Percentiles rank a stretch among this genome's conserved stretches.
These are phyloP conservation scores for Sporothrix pseudoabietina DNA, from an alignment of 2,329 filamentous ascomycete genomes.

Conservation along the genomic window DNA sequence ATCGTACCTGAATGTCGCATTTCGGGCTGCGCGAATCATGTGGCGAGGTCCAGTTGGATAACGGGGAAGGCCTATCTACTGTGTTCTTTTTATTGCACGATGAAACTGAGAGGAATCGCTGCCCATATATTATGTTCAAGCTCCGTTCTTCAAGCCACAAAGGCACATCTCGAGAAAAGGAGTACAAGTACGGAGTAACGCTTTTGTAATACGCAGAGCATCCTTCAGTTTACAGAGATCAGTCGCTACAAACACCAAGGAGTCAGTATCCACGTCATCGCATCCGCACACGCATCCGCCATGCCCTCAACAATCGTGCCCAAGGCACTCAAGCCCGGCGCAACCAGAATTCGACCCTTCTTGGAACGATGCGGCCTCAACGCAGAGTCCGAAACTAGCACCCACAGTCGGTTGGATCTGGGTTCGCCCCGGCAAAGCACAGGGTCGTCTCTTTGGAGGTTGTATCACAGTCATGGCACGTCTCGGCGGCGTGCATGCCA, in stretches of 20 bases:
- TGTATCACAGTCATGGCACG: slow-evolving; percentile 7
- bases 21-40: neutral
- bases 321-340: neutral
- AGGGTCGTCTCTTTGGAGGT: slow-evolving; percentile 14
- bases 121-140: neutral
- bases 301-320: neutral
- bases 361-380: neutral
- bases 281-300: neutral
- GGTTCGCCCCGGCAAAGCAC: neutral
- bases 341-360: neutral
- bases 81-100: neutral
- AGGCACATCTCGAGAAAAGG: neutral
- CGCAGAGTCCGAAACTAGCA: neutral
- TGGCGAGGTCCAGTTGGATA: neutral
- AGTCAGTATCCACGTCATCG: neutral
- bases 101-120: neutral
- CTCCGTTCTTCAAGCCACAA: neutral
- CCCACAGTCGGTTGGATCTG: neutral
- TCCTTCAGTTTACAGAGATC: neutral
- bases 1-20: neutral
- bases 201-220: neutral
- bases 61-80: neutral
- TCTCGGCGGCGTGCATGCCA: neutral
- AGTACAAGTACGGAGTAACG: too few species aligned
- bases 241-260: neutral